Evolutionary conservation across 306 rosid genomes (phyloP), one percentile per base, ranked within the genome.

Genomic region (Urtica urens): DNA sequence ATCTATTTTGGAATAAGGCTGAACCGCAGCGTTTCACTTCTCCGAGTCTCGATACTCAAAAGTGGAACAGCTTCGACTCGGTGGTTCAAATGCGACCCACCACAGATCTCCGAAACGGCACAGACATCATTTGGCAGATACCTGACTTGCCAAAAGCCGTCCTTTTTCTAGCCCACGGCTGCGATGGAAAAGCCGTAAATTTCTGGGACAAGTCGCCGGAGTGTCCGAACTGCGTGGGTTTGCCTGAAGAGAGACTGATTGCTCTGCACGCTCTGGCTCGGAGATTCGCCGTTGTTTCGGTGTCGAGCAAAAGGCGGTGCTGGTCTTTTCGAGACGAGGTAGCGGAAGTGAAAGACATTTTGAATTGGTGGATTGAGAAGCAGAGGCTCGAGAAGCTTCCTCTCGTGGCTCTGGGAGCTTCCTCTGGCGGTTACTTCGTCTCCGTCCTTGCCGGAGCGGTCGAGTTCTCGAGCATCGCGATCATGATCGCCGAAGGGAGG

Each of bases 101-200:
- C 2, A 40, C 57, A 29, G 92, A 62, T 57, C 70, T 69, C 18
- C 60, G 49, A 52, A 90, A 85, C 67, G 94, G 81, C 49, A 79
- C 88, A 12, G 90, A 81, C 41, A 44, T 85, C 22, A 71, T 90
- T 53, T 90, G 94, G 81, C 99, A 90, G 70, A 61, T 79, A 48
- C 99, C 94, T 39, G 71, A 79, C 45, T 75, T 78, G 4, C 92
- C 99, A 3, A 81, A 79, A 53, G 92, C 85, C 21, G 79, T 84
- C 69, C 72, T 90, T 58, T 90, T 90, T 75, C 55, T 90, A 43
- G 99, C 94, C 58, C 95, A 90, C 70, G 99, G 95, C 35, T 90
- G 99, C 50, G 30, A 62, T 57, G 79, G 93, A 25, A 72, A 66
- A 50, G 90, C 95, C 7, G 29, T 72, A 38, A 77, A 90, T 60